Base-by-base conservation (phyloP, 192 early-diverging fungal species). In the Gamsiella multidivaricata region DNA sequence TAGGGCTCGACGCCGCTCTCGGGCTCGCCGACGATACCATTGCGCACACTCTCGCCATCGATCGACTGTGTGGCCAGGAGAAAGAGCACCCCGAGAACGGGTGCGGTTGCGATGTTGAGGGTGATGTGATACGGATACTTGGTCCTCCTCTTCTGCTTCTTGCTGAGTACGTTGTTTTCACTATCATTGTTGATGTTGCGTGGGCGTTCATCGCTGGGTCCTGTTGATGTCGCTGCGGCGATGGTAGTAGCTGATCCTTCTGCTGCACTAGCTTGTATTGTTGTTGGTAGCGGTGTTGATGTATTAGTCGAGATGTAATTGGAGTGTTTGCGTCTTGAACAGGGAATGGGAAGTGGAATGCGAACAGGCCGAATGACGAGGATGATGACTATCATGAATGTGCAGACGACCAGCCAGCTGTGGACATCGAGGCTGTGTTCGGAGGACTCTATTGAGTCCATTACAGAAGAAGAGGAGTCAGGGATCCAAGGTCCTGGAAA, bases 31-130 rank as follows among this genome's bases (percentile, higher is more conserved):
- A 78, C 57, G 42, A 78, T 78, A 2, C 74, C 74, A 61, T 76
- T 26, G 25, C 36, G 45, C 18, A 87, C 82, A 34, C 68, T 62
- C 9, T 65, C 54, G 10, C 82, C 70, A 15, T 49, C 41, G 29
- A 93, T 93, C 0, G 87, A 70, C 8, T 65, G 78, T 3, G 86
- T 86, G 2, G 89, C 85, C 57, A 91, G 80, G n/a, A 96, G 80
- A 34, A 96, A 26, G 22, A 93, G 61, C 14, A 93, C 87, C 1
- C 85, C 91, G 10, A 91, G 15, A 28, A 90, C 82, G 4, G 94
- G 93, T 0, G 91, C 89, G 0, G 92, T 89, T 29, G 90, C 91
- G 25, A 92, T 81, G 62, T 93, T 83, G 15, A 95, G 74, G 5
- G 70, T 63, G 18, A 91, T 25, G 9, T 61, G 72, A 15, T 62